Conservation (phyloP, 495 filamentous ascomycete genomes). For the Parachaetomium inaequale region DNA sequence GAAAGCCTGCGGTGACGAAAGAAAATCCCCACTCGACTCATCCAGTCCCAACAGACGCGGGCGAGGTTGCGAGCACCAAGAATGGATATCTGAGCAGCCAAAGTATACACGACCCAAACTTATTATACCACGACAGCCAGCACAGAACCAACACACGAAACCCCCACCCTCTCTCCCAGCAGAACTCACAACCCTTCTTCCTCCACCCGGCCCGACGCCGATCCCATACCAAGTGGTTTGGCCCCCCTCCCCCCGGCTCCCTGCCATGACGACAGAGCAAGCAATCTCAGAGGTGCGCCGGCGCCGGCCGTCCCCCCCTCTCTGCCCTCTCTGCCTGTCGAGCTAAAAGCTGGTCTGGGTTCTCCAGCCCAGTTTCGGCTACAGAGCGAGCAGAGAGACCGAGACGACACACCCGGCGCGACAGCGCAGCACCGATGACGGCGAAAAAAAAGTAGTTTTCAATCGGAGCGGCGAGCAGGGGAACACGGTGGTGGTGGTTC, state of each 20-base stretch:
- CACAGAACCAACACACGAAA: conserved; percentile 1
- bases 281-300: conserved; percentile 20
- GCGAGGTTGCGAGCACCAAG: conserved; percentile 35
- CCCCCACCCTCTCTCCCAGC: not conserved
- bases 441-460: conserved; percentile 49
- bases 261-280: conserved; percentile 28
- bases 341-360: not conserved
- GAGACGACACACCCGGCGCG: not conserved
- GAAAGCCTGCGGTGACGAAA: conserved; percentile 20
- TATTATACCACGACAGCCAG: not conserved
- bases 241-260: not conserved
- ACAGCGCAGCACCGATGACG: conserved; percentile 39
- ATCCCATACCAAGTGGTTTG: not conserved
- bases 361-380: not conserved
- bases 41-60: conserved; percentile 13
- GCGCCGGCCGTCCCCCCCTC: not conserved
- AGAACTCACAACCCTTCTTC: not conserved
- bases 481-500: not conserved
- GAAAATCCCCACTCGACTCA: conserved; percentile 16
- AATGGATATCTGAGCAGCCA: conserved; percentile 46
- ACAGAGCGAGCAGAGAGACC: not conserved
- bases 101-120: not conserved
- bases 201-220: not conserved
- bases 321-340: not conserved
- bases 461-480: conserved; percentile 47